phyloP scores from a whole-genome alignment of 352 stramenopile genomes.

The Aphanomyces cochlioides region DNA sequence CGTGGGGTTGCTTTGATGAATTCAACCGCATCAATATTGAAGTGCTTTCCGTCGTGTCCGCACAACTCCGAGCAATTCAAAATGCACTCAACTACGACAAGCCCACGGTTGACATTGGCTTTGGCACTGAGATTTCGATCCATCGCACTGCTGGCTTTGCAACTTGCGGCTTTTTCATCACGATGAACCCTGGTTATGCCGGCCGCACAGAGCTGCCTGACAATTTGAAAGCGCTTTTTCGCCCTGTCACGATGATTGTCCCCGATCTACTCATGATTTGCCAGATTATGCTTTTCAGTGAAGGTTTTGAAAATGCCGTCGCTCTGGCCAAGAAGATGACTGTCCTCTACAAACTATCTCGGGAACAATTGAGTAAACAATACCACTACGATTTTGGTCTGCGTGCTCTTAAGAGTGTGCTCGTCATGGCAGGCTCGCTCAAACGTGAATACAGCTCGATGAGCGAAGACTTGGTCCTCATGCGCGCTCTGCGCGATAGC shows the following conservation, averaged over 20 bases:
- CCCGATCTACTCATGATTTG: conserved; percentile 90
- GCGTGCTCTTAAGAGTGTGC: conserved; percentile 89
- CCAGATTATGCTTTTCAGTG: conserved; percentile 93
- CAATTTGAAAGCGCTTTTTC: conserved; percentile 91
- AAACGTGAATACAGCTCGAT: conserved; percentile 92
- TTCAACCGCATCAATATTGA: conserved; percentile 89
- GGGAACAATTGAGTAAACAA: conserved; percentile 93
- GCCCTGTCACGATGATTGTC: conserved; percentile 92
- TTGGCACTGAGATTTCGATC: conserved; percentile 87
- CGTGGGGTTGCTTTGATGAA: conserved; percentile 84
- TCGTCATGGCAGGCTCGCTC: conserved; percentile 91
- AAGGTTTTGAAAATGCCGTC: conserved; percentile 90
- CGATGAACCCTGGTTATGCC: conserved; percentile 93
- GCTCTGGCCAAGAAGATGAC: conserved; percentile 91
- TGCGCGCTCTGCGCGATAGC: conserved; percentile 91
- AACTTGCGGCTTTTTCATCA: conserved; percentile 94
- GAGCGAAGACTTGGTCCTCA: conserved; percentile 93
- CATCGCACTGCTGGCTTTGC: conserved; percentile 90
- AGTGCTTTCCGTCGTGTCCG: conserved; percentile 79
- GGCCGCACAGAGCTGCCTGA: conserved; percentile 89
- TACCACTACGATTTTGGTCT: conserved; percentile 96
- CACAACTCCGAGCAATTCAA: conserved; percentile 88
- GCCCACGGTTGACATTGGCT: conserved; percentile 88
- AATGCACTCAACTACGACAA: conserved; percentile 91
- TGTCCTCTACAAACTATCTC: conserved; percentile 93